phyloP scores from a whole-genome alignment of 2,329 filamentous ascomycete genomes.

The Microcyclospora tardicrescens region DNA sequence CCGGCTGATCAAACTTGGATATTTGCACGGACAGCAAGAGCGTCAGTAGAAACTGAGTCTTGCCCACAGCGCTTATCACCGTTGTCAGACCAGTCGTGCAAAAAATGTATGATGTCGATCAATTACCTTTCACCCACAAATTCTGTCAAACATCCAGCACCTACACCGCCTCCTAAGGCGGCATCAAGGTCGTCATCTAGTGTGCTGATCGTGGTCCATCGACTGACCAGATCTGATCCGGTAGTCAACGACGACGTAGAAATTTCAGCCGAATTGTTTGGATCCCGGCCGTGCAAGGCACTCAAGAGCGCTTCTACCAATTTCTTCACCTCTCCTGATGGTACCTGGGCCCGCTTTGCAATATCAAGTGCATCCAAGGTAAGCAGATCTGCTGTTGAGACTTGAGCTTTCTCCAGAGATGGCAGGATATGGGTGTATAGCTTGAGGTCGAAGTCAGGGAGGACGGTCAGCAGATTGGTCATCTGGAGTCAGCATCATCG shows the following conservation, averaged over 20 bases:
- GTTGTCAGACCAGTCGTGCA: constrained; percentile 3
- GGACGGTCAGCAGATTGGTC: constrained; percentile 73
- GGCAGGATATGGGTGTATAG: constrained; percentile 64
- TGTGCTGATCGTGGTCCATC: constrained; percentile 59
- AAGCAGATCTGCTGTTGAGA: constrained; percentile 75
- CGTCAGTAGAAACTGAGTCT: constrained; percentile 83
- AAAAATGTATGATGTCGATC: background rate
- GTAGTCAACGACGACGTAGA: background rate
- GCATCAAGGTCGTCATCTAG: constrained; percentile 61
- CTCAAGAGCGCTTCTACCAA: constrained; percentile 54
- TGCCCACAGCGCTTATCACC: constrained; percentile 59
- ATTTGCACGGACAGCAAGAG: constrained; percentile 78
- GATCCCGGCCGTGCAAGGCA: background rate
- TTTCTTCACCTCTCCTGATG: constrained; percentile 65
- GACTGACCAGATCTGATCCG: constrained; percentile 23
- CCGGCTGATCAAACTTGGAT: constrained; percentile 44
- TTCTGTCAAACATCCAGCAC: constrained; percentile 70
- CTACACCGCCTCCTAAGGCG: constrained; percentile 65
- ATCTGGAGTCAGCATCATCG: constrained; percentile 37
- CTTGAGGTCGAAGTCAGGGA: constrained; percentile 64
- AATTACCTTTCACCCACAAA: constrained; percentile 73
- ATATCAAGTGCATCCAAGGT: constrained; percentile 72
- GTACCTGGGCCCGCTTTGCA: constrained; percentile 71
- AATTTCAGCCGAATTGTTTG: background rate
- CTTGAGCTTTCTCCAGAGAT: constrained; percentile 60